Evolutionary conservation across 2,329 filamentous ascomycete species (phyloP), one percentile per base, ranked within the genome.

Genomic region (Canariomyces notabilis): DNA sequence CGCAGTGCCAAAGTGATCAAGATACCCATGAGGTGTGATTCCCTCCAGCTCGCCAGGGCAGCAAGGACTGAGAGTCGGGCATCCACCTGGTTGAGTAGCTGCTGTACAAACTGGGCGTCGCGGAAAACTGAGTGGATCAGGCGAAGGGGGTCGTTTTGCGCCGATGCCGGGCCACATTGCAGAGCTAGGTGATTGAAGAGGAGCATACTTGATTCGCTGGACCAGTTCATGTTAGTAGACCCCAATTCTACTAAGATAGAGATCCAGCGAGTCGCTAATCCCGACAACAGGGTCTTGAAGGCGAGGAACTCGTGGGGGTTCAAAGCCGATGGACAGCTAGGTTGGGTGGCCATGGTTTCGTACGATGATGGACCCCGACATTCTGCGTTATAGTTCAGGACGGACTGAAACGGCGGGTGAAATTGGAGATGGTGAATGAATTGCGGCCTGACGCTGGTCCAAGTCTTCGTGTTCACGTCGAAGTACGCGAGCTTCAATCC

Each of bases 211-310:
- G 72, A 67, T 22, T 77, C 69, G 0, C 70, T 72, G 22, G 75
- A 78, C 50, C 86, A 78, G 50, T 85, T 84, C 3, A 88, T 42
- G 48, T 77, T 62, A 0, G 74, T 70, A 0, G 73, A 70, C 0
- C 67, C 75, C 37, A 51, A 16, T n/a, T 51, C 49, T 14, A 48
- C 38, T 6, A 51, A 26, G 16, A 51, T 51, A 5, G 44, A 33
- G 3, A 51, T 15, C 49, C 49, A 51, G 12, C 46, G 35, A 76
- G 70, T 63, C 8, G 65, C 54, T 2, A 63, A 66, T 0, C 76
- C 76, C 0, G 70, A 65, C 1, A 76, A 54, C 0, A 80, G 59
- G 1, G 61, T 64, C 47, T 79, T 73, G 41, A 74, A 73, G 0
- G 78, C 69, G 19, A 68, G 64, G 38, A 71, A 82, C 44, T 83